These are phyloP conservation scores for Chionographis japonica DNA, from an alignment of 106 monocot species.

Conservation along the genomic window DNA sequence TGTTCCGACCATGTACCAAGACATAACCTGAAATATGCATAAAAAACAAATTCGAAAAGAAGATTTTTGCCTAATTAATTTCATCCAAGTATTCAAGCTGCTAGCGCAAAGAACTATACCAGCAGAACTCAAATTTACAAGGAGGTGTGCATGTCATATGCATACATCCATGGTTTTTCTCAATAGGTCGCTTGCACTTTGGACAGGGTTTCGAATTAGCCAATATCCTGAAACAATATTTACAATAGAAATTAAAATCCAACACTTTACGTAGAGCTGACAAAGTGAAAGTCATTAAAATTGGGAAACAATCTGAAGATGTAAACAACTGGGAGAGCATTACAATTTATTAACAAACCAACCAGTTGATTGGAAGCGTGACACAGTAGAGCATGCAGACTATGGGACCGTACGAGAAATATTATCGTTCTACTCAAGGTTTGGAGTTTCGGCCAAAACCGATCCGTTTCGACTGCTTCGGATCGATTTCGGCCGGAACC, in stretches of 20 bases:
- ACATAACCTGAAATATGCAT: constrained; percentile 12
- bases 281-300: not conserved
- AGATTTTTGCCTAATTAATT: not conserved
- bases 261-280: not conserved
- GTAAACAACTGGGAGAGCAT: too few species aligned
- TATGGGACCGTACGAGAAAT: too few species aligned
- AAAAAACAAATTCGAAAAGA: not conserved
- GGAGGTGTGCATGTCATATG: constrained; percentile 24
- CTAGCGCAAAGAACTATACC: constrained; percentile 1
- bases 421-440: too few species aligned
- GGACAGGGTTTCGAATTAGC: constrained; percentile 28
- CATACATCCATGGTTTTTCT: constrained; percentile 31
- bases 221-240: constrained; percentile 8
- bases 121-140: constrained; percentile 25
- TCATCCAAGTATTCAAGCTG: not conserved
- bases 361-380: too few species aligned
- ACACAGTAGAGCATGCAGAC: too few species aligned
- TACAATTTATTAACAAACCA: too few species aligned
- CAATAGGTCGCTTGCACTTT: constrained; percentile 18
- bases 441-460: too few species aligned
- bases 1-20: constrained; percentile 20
- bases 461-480: too few species aligned
- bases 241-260: too few species aligned
- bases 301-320: too few species aligned
- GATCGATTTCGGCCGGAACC: too few species aligned